A percentile compares a stretch with the other conserved stretches of the same genome.
Evolutionary conservation across 257 asterid species (phyloP).

Genomic region (Primulina tabacum): DNA sequence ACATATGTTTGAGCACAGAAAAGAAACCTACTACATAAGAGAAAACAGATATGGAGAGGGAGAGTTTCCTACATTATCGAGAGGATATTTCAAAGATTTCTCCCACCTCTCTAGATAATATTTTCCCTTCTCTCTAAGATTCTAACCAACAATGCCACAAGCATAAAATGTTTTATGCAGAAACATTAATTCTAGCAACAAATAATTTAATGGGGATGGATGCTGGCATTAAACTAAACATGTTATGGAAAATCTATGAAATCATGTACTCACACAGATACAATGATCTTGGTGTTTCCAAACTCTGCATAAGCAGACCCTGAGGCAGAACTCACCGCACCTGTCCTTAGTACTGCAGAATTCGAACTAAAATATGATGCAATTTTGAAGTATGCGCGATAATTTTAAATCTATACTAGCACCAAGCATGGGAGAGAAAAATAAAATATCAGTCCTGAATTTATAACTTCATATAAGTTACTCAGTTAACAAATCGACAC

Average conservation of each 20-base stretch:
- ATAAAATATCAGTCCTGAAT: neutral
- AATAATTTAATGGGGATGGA: neutral
- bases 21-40: neutral
- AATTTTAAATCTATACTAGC: neutral
- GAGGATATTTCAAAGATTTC: constrained; percentile 1
- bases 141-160: neutral
- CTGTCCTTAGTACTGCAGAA: constrained; percentile 77
- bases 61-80: constrained; percentile 3
- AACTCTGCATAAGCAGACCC: constrained; percentile 99
- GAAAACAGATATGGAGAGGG: neutral
- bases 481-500: neutral
- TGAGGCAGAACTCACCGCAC: constrained; percentile 87
- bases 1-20: constrained; percentile 13
- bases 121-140: neutral
- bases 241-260: neutral
- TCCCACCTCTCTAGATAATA: constrained; percentile 1
- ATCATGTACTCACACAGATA: constrained; percentile 74
- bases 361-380: constrained; percentile 17
- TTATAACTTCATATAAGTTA: neutral
- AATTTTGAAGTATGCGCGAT: constrained; percentile 1
- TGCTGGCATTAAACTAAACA: neutral
- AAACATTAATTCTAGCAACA: constrained; percentile 13
- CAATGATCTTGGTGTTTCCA: constrained; percentile 93
- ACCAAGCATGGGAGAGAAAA: no score
- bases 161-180: neutral